A percentile compares a stretch with the other conserved stretches of the same genome.
These are phyloP conservation scores for Microbotryum violaceum DNA, from an alignment of 1,284 basidiomycete genomes.

Conservation along the genomic window DNA sequence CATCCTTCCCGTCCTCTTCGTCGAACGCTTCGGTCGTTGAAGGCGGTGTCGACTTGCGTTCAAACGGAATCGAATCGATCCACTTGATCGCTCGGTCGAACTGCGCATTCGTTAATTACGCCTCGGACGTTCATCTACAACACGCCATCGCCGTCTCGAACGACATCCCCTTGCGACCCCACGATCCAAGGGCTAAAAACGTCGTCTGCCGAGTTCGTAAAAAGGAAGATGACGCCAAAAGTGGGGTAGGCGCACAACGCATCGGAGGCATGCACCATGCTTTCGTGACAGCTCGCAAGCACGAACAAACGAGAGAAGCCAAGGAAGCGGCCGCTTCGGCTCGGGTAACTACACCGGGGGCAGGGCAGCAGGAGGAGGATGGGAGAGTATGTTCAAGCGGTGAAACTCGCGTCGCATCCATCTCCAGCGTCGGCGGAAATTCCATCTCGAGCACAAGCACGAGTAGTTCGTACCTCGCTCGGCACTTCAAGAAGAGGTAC, in stretches of 20 bases:
- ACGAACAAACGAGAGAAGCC: conserved; percentile 25
- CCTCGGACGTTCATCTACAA: conserved; percentile 24
- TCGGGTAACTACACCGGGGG: conserved; percentile 20
- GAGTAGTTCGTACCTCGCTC: conserved; percentile 31
- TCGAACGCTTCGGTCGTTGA: background rate
- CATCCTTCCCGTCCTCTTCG: conserved; percentile 11
- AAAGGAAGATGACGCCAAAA: conserved; percentile 75
- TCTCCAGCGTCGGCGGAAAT: background rate
- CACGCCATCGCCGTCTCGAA: conserved; percentile 28
- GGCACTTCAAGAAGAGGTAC: conserved; percentile 67
- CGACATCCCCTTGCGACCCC: conserved; percentile 16
- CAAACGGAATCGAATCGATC: conserved; percentile 68
- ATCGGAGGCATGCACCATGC: conserved; percentile 73
- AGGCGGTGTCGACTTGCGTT: conserved; percentile 24
- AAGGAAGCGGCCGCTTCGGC: conserved; percentile 1
- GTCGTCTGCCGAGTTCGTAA: conserved; percentile 50
- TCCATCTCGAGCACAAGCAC: conserved; percentile 26
- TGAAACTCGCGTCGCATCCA: background rate
- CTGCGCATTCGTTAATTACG: conserved; percentile 47
- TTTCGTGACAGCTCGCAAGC: conserved; percentile 53
- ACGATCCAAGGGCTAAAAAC: conserved; percentile 22
- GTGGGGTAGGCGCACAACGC: conserved; percentile 85
- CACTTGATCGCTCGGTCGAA: conserved; percentile 87
- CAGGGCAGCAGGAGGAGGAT: conserved; percentile 12
- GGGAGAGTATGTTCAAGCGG: conserved; percentile 9